Evolutionary conservation across 352 stramenopile species (phyloP).

Genomic region (Pythium volutum): DNA sequence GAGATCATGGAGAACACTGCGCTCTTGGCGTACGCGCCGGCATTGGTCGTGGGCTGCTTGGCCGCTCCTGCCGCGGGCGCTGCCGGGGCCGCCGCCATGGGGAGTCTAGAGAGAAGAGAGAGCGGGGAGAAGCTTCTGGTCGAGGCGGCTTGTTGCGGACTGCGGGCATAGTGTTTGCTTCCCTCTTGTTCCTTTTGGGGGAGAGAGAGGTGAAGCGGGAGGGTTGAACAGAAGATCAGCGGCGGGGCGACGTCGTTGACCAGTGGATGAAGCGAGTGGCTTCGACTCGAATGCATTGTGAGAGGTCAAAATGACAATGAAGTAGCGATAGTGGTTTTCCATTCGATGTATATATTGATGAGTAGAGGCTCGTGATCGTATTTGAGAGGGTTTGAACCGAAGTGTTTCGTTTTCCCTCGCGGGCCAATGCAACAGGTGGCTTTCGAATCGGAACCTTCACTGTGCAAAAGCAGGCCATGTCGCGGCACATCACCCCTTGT

Average conservation of each 20-base stretch:
- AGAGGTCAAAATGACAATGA: slow-evolving; percentile 1
- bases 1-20: slow-evolving; percentile 75
- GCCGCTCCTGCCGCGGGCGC: slow-evolving; percentile 23
- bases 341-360: slow-evolving; percentile 2
- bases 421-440: slow-evolving; percentile 8
- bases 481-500: background rate
- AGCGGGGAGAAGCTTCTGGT: slow-evolving; percentile 1
- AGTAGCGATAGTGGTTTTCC: slow-evolving; percentile 12
- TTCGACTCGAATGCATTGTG: slow-evolving; percentile 7
- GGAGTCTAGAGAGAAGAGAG: background rate
- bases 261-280: background rate
- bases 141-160: slow-evolving; percentile 23
- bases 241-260: slow-evolving; percentile 9
- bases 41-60: slow-evolving; percentile 32
- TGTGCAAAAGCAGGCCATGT: slow-evolving; percentile 8
- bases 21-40: slow-evolving; percentile 71
- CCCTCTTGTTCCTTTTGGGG: background rate
- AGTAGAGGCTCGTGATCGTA: background rate
- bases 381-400: slow-evolving; percentile 2
- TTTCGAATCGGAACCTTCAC: slow-evolving; percentile 22
- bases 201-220: slow-evolving; percentile 8
- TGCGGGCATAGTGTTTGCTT: slow-evolving; percentile 3
- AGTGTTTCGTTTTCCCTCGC: slow-evolving; percentile 11
- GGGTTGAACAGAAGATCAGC: slow-evolving; percentile 15
- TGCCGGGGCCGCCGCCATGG: slow-evolving; percentile 22